Percentiles rank a stretch among this genome's conserved stretches.
These are phyloP conservation scores for Capsella rubella DNA, from an alignment of 441 rosid genomes.

Conservation along the genomic window DNA sequence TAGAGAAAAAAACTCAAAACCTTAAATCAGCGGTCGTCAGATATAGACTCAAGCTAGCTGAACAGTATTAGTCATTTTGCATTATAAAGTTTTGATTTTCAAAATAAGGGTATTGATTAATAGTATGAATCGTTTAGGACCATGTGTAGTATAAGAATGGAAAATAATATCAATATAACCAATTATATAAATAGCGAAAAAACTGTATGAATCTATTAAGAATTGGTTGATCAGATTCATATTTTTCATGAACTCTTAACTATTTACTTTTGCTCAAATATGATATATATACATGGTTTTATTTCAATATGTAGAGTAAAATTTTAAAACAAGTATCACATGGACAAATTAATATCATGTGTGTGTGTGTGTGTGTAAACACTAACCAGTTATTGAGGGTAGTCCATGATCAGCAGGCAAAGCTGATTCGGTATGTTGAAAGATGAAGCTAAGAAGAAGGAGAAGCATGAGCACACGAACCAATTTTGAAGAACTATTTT, in stretches of 20 bases:
- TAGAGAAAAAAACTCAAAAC: too few species aligned
- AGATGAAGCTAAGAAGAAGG: conserved; percentile 3
- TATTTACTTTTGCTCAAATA: neutral
- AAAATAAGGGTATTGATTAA: too few species aligned
- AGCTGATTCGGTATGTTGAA: conserved; percentile 15
- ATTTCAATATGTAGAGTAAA: neutral
- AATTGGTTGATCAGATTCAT: neutral
- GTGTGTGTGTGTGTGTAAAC: neutral
- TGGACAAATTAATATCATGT: neutral
- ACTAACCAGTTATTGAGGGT: conserved; percentile 18
- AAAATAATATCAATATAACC: too few species aligned
- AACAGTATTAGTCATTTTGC: too few species aligned
- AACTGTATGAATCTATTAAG: too few species aligned
- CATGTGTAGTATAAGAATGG: too few species aligned
- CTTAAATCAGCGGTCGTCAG: too few species aligned
- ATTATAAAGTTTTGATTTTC: too few species aligned
- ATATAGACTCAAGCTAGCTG: too few species aligned
- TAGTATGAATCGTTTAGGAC: too few species aligned
- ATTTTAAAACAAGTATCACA: neutral
- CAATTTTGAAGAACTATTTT: neutral
- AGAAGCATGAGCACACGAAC: conserved; percentile 1
- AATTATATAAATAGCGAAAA: too few species aligned
- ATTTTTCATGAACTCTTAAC: neutral
- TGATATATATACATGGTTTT: neutral
- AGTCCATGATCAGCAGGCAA: neutral